Evolutionary conservation across 257 asterid species (phyloP), one percentile per base, ranked within the genome.

Genomic region (Nicotiana noctiflora): DNA sequence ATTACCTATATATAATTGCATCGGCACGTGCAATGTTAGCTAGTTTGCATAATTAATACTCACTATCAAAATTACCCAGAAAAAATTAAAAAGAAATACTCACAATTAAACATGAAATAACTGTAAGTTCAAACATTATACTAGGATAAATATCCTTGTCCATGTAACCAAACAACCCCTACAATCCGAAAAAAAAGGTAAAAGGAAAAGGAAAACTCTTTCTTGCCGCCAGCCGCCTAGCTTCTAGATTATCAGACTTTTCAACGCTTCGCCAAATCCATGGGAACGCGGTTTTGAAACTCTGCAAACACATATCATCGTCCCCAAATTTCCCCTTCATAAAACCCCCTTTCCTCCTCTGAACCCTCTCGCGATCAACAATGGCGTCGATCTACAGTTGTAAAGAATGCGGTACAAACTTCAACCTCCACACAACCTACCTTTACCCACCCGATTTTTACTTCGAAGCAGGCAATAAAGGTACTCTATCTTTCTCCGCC

Each of bases 401-500:
- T 92, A 88, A 84, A 44, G 99, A 91, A 81, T 93, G 99, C 87
- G 90, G 90, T 81, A 84, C 92, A 49, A 88, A 95, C 84, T 91
- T 95, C 10, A 93, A 88, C 64, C 98, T 95, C 81, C 86, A 89
- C 31, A 82, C 89, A 13, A 57, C 62, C 79, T 75, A 89, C 56
- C 93, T 95, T 61, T 92, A 31, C 84, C 95, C 98, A 59, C 87
- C 94, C 65, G 96, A 95, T 53, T 90, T 90, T 80, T 95, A 93
- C 82, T 93, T 95, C 90, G 98, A 93, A 83, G 97, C 98, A 52
- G 99, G 99, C 80, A 95, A 95, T 85, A 95, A 95, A 70, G 90
- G 90, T 77, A 88, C 92, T 77, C 86, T 90, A 59, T 93, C 97
- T 14, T 95, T 95, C 86, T 84, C 97, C 72, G 79, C 84, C 81